Evolutionary conservation across 202 grass and related monocot species (phyloP).

Genomic region (Cymbopogon flexuosus): DNA sequence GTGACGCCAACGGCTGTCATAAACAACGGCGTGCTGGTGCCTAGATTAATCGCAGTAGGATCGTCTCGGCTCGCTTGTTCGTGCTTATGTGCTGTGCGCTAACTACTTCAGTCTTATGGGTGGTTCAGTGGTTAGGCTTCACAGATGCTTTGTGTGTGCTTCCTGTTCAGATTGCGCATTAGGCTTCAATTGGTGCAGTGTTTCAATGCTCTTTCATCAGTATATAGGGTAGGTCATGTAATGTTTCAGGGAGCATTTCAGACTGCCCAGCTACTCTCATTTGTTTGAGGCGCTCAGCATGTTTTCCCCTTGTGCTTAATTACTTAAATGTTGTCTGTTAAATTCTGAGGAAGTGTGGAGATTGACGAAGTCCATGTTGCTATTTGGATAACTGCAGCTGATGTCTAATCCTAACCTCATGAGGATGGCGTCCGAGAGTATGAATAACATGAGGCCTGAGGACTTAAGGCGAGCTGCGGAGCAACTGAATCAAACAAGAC

Average conservation of each 20-base stretch:
- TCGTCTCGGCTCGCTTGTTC: neutral
- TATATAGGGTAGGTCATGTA: neutral
- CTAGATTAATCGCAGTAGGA: conserved; percentile 23
- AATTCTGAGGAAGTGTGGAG: neutral
- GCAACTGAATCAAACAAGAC: conserved; percentile 63
- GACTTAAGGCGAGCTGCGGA: conserved; percentile 80
- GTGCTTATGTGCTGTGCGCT: neutral
- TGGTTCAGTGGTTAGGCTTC: neutral
- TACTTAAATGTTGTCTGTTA: neutral
- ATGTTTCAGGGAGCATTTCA: neutral
- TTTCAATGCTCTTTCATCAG: neutral
- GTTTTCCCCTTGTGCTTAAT: neutral
- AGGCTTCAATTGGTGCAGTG: neutral
- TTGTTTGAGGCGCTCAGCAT: neutral
- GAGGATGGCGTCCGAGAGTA: conserved; percentile 76
- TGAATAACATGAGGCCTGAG: conserved; percentile 84
- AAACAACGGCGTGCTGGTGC: neutral
- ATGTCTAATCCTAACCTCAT: conserved; percentile 88
- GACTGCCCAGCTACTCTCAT: neutral
- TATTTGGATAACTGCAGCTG: conserved; percentile 50
- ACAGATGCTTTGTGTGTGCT: neutral
- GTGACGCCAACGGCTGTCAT: neutral
- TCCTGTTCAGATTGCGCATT: neutral
- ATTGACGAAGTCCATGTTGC: conserved; percentile 18
- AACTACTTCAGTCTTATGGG: neutral